Base-by-base conservation (phyloP, 768 basidiomycete species). In the Mrakia hoshinonis region DNA sequence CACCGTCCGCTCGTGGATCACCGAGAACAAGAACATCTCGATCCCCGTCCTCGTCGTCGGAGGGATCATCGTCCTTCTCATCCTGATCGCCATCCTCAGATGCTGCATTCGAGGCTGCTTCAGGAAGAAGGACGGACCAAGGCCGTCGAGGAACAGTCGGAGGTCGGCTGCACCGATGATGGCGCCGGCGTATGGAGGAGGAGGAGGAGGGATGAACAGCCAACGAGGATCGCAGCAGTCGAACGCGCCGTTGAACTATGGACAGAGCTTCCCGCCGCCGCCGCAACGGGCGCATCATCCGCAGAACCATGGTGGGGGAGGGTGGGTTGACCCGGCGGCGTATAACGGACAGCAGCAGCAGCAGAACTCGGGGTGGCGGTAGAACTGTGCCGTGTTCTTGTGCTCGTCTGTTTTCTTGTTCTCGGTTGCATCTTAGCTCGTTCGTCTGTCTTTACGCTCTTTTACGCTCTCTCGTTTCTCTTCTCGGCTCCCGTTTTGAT, bases 31-130 rank as follows among this genome's bases (percentile, higher is more conserved):
- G 22, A 55, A 67, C 39, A 71, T 71, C 31, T 24, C 61, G 6
- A 67, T 71, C 52, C 70, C 65, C 11, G 65, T 65, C 43, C 66
- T 55, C 4, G 49, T 67, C 46, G 63, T 88, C 47, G 88, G 82
- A 34, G 88, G 84, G 20, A 77, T 91, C 67, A 74, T 90, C 65
- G 81, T 83, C 18, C 78, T 92, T 47, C 77, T 87, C 51, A 77
- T 89, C 69, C 73, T 91, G 64, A 86, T 82, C 81, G 80, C 76
- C 29, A 75, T 87, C 51, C 26, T 39, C 15, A 29, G 54, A 10
- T 66, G 51, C 58, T 6, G 55, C 54, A 10, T 65, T 26, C 64
- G 70, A 3, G 51, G 52, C 24, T 47, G 63, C 34, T 48, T 47
- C 43, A 38, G 70, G 3, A 55, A 54, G 51, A 68, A 55, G 36